Conservation (phyloP, 176 grass and related monocot species). For the Zizania latifolia region DNA sequence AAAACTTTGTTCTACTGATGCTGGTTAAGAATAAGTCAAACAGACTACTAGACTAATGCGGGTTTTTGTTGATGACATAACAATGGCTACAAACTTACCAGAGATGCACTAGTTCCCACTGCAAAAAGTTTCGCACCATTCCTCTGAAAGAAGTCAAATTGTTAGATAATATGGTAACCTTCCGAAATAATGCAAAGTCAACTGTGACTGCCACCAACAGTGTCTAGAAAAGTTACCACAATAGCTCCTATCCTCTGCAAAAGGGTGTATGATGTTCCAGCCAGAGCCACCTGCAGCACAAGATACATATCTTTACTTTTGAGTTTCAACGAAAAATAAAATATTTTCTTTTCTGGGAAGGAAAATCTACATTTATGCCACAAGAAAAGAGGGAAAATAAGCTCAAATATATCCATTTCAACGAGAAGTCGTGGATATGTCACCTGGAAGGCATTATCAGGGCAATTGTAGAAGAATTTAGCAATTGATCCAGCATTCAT, state of each 20-base stretch:
- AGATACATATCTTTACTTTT: not conserved
- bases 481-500: conserved; percentile 61
- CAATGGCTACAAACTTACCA: conserved; percentile 51
- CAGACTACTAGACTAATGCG: not conserved
- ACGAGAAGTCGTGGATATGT: conserved; percentile 11
- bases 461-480: conserved; percentile 90
- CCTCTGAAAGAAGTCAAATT: conserved; percentile 53
- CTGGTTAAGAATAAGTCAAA: not conserved
- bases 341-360: conserved; percentile 1
- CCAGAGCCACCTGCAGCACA: conserved; percentile 71
- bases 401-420: not conserved
- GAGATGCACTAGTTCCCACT: conserved; percentile 80
- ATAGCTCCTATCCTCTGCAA: conserved; percentile 95
- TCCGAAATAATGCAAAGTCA: not conserved
- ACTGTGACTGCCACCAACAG: conserved; percentile 9
- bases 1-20: not conserved
- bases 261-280: conserved; percentile 81
- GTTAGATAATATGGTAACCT: not conserved
- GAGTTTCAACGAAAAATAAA: not conserved
- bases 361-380: not conserved
- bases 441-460: conserved; percentile 99
- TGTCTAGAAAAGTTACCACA: conserved; percentile 48
- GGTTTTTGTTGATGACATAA: not conserved
- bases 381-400: not conserved
- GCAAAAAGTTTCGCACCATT: conserved; percentile 94